phyloP scores from a whole-genome alignment of 768 basidiomycete genomes.

The Leucogyrophana mollusca region DNA sequence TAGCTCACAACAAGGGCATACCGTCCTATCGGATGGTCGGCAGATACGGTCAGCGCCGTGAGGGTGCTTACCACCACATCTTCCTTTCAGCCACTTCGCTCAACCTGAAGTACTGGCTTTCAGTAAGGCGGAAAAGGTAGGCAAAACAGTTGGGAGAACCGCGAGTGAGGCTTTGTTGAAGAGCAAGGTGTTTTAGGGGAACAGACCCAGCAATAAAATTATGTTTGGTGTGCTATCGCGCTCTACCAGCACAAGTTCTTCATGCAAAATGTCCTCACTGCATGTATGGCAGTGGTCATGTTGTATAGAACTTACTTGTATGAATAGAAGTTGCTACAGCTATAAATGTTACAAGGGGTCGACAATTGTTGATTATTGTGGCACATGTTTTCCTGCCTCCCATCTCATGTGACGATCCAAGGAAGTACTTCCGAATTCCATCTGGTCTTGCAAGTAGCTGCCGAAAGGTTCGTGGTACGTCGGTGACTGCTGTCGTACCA shows the following conservation, averaged over 20 bases:
- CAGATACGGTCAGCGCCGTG: slow-evolving; percentile 82
- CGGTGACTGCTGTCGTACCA: too few relatives aligned
- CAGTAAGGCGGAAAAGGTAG: slow-evolving; percentile 92
- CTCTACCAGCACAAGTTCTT: slow-evolving; percentile 99
- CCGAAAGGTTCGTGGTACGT: too few relatives aligned
- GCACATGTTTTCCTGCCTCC: too few relatives aligned
- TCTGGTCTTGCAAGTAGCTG: too few relatives aligned
- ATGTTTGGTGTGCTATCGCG: slow-evolving; percentile 91
- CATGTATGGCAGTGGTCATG: too few relatives aligned
- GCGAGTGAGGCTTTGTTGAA: slow-evolving; percentile 87
- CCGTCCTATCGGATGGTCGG: slow-evolving; percentile 73
- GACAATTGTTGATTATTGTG: too few relatives aligned
- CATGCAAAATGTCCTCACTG: slow-evolving; percentile 92
- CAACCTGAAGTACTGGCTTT: slow-evolving; percentile 98
- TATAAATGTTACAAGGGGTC: too few relatives aligned
- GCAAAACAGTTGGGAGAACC: slow-evolving; percentile 60
- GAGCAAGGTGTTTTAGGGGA: too few relatives aligned
- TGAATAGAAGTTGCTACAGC: too few relatives aligned
- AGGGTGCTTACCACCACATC: slow-evolving; percentile 87
- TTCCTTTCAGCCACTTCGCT: slow-evolving; percentile 96
- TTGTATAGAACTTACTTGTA: too few relatives aligned
- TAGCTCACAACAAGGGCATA: slow-evolving; percentile 59
- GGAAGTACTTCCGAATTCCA: too few relatives aligned
- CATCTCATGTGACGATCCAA: too few relatives aligned
- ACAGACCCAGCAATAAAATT: slow-evolving; percentile 96